Evolutionary conservation across 257 asterid species (phyloP).

Genomic region (Nicotiana paniculata): DNA sequence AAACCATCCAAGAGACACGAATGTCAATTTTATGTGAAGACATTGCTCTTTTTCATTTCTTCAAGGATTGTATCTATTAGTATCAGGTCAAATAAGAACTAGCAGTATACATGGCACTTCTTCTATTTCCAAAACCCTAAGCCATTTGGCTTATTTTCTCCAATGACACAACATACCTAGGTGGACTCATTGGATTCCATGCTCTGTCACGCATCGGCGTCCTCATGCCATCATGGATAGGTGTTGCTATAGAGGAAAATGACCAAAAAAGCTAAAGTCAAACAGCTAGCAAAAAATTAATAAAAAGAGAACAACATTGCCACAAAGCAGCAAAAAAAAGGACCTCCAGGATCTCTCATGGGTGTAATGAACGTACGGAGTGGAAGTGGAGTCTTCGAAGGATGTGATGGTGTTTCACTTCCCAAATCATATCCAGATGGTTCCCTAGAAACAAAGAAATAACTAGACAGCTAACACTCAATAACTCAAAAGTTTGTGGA

Average conservation of each 20-base stretch:
- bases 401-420: slow-evolving; percentile 93
- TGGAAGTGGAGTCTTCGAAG: slow-evolving; percentile 91
- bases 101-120: neutral
- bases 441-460: slow-evolving; percentile 40
- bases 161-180: slow-evolving; percentile 38
- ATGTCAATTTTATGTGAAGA: neutral
- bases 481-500: neutral
- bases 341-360: slow-evolving; percentile 91
- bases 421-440: slow-evolving; percentile 78
- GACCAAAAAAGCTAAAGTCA: slow-evolving; percentile 4
- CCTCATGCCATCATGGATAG: slow-evolving; percentile 92
- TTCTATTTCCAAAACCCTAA: neutral
- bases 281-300: slow-evolving; percentile 1
- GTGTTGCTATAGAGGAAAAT: slow-evolving; percentile 54
- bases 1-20: neutral
- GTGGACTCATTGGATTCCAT: slow-evolving; percentile 98
- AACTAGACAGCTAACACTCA: slow-evolving; percentile 13
- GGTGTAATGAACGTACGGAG: slow-evolving; percentile 91
- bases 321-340: neutral
- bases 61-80: neutral
- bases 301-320: neutral
- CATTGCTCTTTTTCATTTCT: neutral
- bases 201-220: slow-evolving; percentile 98
- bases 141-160: neutral
- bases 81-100: slow-evolving; percentile 1